A percentile compares a stretch with the other conserved stretches of the same genome.
These are phyloP conservation scores for Lipomyces starkeyi DNA, from an alignment of 805 yeast genomes.

Conservation along the genomic window DNA sequence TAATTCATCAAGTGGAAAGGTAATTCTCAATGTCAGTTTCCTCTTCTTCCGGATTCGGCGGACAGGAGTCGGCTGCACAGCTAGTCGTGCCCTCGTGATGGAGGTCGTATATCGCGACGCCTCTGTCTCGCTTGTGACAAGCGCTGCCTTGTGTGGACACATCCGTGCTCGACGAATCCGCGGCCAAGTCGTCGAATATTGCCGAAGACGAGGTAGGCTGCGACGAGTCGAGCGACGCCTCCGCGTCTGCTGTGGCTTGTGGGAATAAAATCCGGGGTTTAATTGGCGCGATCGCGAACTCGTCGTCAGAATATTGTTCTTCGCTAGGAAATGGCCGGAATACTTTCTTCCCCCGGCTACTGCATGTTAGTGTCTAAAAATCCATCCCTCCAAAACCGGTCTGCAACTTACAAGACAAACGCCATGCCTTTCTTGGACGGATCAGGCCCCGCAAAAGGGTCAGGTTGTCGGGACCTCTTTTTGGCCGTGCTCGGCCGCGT, in stretches of 20 bases:
- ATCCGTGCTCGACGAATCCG: neutral
- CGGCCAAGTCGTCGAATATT: neutral
- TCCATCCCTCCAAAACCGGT: neutral
- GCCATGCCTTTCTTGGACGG: conserved; percentile 33
- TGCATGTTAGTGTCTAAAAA: no score
- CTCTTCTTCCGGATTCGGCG: conserved; percentile 26
- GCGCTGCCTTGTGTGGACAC: neutral
- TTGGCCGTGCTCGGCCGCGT: neutral
- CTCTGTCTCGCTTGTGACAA: conserved; percentile 3
- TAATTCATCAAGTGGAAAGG: conserved; percentile 10
- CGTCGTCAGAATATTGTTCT: conserved; percentile 23
- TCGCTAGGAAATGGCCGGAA: conserved; percentile 30
- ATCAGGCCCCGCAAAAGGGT: neutral
- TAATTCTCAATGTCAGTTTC: conserved; percentile 35
- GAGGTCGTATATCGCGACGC: neutral
- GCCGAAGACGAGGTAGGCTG: conserved; percentile 7
- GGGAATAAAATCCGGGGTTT: conserved; percentile 32
- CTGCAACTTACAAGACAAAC: conserved; percentile 31
- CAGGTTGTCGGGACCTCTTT: neutral
- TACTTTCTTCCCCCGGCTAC: conserved; percentile 32
- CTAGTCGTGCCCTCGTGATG: neutral
- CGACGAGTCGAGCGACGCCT: neutral
- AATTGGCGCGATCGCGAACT: conserved; percentile 30
- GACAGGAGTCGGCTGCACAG: neutral
- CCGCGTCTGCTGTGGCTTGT: neutral